Percentiles rank a stretch among this genome's conserved stretches.
Evolutionary conservation across 441 rosid species (phyloP).

Genomic region (Iberis amara): DNA sequence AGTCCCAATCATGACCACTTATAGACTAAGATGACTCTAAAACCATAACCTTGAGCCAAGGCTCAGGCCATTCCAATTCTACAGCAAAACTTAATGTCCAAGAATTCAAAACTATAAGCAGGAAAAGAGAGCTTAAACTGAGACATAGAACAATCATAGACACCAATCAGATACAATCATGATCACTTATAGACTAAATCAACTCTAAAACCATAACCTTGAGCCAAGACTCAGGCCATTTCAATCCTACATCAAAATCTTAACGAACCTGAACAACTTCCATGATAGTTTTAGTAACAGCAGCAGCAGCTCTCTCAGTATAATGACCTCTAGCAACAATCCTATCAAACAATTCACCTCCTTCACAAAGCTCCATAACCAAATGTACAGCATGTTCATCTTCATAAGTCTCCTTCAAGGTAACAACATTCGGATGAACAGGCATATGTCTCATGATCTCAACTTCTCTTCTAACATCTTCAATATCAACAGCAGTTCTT

Average conservation of each 20-base stretch:
- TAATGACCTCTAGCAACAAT: constrained; percentile 69
- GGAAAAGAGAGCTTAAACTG: too few relatives aligned
- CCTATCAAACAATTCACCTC: constrained; percentile 48
- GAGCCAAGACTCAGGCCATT: neutral
- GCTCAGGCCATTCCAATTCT: too few relatives aligned
- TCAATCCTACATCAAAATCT: neutral
- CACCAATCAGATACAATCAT: too few relatives aligned
- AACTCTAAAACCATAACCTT: neutral
- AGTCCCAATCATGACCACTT: neutral
- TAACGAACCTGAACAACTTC: constrained; percentile 37
- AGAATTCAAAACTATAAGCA: too few relatives aligned
- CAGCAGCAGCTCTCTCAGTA: constrained; percentile 72
- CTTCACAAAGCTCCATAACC: too few relatives aligned
- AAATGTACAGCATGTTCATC: constrained; percentile 49
- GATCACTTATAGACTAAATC: neutral
- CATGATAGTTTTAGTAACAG: constrained; percentile 57
- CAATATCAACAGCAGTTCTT: too few relatives aligned
- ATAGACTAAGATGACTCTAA: neutral
- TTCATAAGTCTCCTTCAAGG: constrained; percentile 64
- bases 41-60: neutral
- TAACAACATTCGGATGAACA: constrained; percentile 50
- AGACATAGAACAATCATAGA: too few relatives aligned
- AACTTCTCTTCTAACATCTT: too few relatives aligned
- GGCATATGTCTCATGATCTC: constrained; percentile 38
- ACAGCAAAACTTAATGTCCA: too few relatives aligned